Percentiles rank a stretch among this genome's conserved stretches.
Conservation (phyloP, 208 protist species). For the Trypanosoma scelopori region DNA sequence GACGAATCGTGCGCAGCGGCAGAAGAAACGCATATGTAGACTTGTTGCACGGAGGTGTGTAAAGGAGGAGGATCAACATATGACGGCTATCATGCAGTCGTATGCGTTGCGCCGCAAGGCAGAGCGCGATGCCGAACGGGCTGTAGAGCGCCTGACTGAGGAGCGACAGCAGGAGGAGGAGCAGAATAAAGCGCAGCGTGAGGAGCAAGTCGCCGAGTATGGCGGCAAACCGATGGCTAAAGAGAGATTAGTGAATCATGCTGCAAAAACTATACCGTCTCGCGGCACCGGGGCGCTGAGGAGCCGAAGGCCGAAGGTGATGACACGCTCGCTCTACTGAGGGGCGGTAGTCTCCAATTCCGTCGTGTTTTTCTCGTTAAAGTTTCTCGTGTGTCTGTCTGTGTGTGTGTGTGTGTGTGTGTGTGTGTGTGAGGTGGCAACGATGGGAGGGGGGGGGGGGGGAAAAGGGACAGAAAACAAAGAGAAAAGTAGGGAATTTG, state of each 20-base stretch:
- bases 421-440: no score
- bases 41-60: conserved; percentile 56
- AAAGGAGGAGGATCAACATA: conserved; percentile 69
- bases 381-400: no score
- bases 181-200: conserved; percentile 17
- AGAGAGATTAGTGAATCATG: conserved; percentile 8
- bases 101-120: conserved; percentile 77
- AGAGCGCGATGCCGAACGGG: conserved; percentile 61
- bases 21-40: conserved; percentile 56
- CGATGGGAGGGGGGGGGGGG: no score
- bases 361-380: neutral
- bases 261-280: conserved; percentile 15
- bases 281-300: neutral
- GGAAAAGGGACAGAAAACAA: no score
- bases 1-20: conserved; percentile 59
- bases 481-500: no score
- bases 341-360: no score
- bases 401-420: no score
- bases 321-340: conserved; percentile 58
- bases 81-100: conserved; percentile 84
- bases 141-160: conserved; percentile 16
- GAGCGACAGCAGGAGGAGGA: conserved; percentile 5
- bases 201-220: conserved; percentile 15
- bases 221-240: conserved; percentile 14
- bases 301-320: conserved; percentile 32